Base-by-base conservation (phyloP, 148 eudicot species). In the Rhododendron ovatum region DNA sequence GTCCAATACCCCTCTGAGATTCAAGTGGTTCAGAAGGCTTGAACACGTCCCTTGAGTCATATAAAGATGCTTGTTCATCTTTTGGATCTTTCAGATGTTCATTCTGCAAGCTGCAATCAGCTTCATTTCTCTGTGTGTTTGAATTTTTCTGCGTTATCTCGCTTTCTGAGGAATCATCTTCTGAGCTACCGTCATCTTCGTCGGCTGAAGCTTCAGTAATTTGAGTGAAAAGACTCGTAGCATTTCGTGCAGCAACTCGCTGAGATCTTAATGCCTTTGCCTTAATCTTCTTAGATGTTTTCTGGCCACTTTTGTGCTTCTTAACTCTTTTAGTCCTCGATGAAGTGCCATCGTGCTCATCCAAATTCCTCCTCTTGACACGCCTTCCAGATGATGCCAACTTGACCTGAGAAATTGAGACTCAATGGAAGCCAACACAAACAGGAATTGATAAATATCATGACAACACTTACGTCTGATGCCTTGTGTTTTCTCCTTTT, bases 211-310 rank as follows among this genome's bases (percentile, higher is more conserved):
- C 81, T 91, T 88, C 96, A 15, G 90, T 84, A 86, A 88, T 90
- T 71, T 84, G 90, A 86, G 92, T 89, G 79, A 91, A 90, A 14
- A 84, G 75, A 85, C 76, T 92, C 59, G 85, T 45, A 50, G 94
- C 96, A 90, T 92, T 93, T 74, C 92, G 94, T 63, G 96, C 95
- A 84, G 99, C 91, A 87, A 85, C 91, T 88, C 99, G 87, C 82
- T 92, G 96, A 89, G 99, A 93, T 91, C 99, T 92, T 67, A 86
- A 85, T 87, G 91, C 80, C 84, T 89, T 93, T 74, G 89, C 88
- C 85, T 90, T 88, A 33, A 84, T 94, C 87, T 87, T 92, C 82
- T 84, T 95, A 43, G 88, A 86, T 74, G 86, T 80, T 85, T 86
- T 91, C 14, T 79, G 90, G 74, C 86, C 73, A 81, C 59, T 85